phyloP scores from a whole-genome alignment of 2,329 filamentous ascomycete species.

The Knufia petricola region DNA sequence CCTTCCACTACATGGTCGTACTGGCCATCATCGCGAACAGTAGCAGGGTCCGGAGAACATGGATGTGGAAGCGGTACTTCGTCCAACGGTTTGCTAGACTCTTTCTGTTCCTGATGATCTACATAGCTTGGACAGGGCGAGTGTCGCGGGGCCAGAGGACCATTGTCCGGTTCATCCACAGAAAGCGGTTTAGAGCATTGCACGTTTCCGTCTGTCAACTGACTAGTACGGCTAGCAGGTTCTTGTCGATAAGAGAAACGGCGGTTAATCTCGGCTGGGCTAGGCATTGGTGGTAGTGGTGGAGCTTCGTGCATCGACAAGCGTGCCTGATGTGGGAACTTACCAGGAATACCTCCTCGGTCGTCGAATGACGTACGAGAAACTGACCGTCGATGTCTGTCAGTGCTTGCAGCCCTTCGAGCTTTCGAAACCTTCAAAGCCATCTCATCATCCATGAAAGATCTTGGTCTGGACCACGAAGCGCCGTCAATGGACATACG shows the following conservation, averaged over 20 bases:
- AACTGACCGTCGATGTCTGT: conserved; percentile 10
- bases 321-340: conserved; percentile 15
- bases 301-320: conserved; percentile 17
- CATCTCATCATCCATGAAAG: conserved; percentile 20
- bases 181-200: not conserved
- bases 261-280: conserved; percentile 3
- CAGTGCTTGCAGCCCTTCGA: conserved; percentile 14
- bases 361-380: conserved; percentile 18
- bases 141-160: conserved; percentile 20
- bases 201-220: not conserved
- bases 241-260: not conserved
- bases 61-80: not conserved
- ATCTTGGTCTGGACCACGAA: conserved; percentile 13
- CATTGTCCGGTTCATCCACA: not conserved
- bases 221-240: not conserved
- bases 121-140: conserved; percentile 17
- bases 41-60: not conserved
- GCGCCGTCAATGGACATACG: conserved; percentile 17
- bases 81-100: not conserved
- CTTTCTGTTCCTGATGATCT: conserved; percentile 10
- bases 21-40: not conserved
- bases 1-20: conserved; percentile 2
- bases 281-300: conserved; percentile 11
- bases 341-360: conserved; percentile 20
- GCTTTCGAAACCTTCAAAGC: conserved; percentile 14